Percentiles rank a stretch among this genome's conserved stretches.
Conservation (phyloP, 2,329 filamentous ascomycete genomes). For the Pseudogymnoascus pannorum region DNA sequence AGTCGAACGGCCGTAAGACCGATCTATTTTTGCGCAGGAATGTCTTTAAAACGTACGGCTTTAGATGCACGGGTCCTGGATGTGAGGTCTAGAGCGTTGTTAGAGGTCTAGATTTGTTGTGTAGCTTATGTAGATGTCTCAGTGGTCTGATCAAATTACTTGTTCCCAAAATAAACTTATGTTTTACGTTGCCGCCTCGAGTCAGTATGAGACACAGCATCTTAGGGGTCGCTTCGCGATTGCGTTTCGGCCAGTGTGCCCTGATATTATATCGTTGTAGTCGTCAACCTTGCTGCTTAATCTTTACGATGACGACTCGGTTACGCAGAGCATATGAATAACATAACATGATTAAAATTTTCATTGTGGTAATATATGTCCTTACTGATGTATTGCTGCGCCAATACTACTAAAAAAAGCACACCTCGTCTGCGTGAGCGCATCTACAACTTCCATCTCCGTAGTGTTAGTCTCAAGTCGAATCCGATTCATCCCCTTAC, state of each 20-base stretch:
- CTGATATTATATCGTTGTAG: background rate
- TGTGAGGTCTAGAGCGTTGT: background rate
- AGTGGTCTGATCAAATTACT: background rate
- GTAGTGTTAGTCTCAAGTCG: conserved; percentile 37
- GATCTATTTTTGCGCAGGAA: background rate
- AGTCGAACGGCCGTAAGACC: background rate
- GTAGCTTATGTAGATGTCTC: background rate
- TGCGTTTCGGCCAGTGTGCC: background rate
- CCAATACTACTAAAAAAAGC: conserved; percentile 44
- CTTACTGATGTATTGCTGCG: conserved; percentile 38
- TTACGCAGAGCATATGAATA: too few species aligned
- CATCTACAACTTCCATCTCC: conserved; percentile 38
- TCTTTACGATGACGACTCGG: background rate
- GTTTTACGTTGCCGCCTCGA: background rate
- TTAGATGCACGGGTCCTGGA: background rate
- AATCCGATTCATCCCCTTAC: conserved; percentile 20
- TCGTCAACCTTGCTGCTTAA: background rate
- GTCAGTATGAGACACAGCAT: background rate
- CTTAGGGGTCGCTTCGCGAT: background rate
- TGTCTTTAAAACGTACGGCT: background rate
- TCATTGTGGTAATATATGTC: too few species aligned
- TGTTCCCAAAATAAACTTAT: background rate
- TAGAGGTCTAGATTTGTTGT: background rate
- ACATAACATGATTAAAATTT: background rate
- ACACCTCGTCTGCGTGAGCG: conserved; percentile 37